Conservation (phyloP, 805 yeast genomes). For the Saturnispora hagleri region DNA sequence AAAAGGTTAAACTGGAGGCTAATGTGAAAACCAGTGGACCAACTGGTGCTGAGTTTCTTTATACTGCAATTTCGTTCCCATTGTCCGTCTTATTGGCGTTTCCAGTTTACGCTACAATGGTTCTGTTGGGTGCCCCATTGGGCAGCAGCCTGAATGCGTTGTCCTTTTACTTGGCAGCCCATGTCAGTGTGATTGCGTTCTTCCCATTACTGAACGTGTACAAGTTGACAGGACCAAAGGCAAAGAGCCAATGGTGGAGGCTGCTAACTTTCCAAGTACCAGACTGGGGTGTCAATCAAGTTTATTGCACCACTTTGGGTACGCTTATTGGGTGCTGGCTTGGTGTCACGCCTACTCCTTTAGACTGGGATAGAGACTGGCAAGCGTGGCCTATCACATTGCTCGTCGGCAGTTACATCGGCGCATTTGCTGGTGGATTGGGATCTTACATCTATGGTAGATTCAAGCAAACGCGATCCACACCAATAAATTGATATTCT, state of each 20-base stretch:
- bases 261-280: constrained; percentile 25
- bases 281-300: constrained; percentile 22
- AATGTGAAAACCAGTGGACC: constrained; percentile 12
- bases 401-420: constrained; percentile 66
- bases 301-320: constrained; percentile 34
- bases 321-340: constrained; percentile 71
- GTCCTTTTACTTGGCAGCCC: constrained; percentile 15
- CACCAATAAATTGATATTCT: not conserved
- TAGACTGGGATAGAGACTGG: constrained; percentile 98
- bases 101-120: constrained; percentile 24
- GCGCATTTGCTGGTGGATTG: constrained; percentile 51
- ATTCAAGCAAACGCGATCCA: constrained; percentile 4
- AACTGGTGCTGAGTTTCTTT: constrained; percentile 11
- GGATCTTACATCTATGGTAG: constrained; percentile 15
- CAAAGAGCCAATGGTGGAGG: constrained; percentile 20
- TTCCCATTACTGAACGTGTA: constrained; percentile 30
- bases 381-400: constrained; percentile 92
- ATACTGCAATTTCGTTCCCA: constrained; percentile 10
- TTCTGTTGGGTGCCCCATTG: constrained; percentile 19
- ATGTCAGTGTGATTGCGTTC: constrained; percentile 13
- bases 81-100: constrained; percentile 15
- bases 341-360: constrained; percentile 88
- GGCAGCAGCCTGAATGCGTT: constrained; percentile 11
- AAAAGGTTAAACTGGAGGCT: constrained; percentile 23
- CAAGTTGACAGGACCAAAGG: constrained; percentile 31